A percentile compares a stretch with the other conserved stretches of the same genome.
Conservation (phyloP, 352 stramenopile genomes). For the Globisporangium uncinulatum region DNA sequence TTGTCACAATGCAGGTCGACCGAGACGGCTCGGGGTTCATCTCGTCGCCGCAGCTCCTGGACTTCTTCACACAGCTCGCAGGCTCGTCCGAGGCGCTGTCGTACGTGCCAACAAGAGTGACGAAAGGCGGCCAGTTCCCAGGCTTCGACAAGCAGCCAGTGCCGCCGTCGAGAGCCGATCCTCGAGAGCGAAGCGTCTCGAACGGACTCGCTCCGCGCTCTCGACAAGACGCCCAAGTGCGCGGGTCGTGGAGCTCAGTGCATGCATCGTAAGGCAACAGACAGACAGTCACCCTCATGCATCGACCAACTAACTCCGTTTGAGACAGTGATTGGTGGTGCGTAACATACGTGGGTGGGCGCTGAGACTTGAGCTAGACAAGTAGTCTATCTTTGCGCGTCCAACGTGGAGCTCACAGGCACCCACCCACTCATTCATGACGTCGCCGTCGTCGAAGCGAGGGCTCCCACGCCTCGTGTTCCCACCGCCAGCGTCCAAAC, state of each 20-base stretch:
- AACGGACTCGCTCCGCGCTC: slow-evolving; percentile 1
- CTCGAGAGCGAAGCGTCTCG: neutral
- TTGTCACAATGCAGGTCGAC: slow-evolving; percentile 44
- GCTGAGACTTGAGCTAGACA: too few species aligned
- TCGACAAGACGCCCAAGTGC: neutral
- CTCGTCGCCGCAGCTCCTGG: slow-evolving; percentile 47
- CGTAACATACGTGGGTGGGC: too few species aligned
- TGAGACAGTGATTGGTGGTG: too few species aligned
- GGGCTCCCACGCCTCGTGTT: slow-evolving; percentile 42
- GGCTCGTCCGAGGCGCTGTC: slow-evolving; percentile 1
- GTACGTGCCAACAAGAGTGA: neutral
- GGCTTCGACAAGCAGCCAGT: neutral
- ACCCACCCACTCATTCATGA: neutral
- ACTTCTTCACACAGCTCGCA: slow-evolving; percentile 51
- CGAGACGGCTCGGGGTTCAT: slow-evolving; percentile 49
- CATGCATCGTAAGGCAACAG: slow-evolving; percentile 8
- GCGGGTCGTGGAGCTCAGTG: slow-evolving; percentile 8
- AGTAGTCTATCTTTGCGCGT: neutral
- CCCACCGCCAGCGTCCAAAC: slow-evolving; percentile 31
- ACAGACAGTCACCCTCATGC: neutral
- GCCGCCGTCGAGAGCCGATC: neutral
- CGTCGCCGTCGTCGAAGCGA: slow-evolving; percentile 5
- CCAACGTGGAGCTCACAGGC: too few species aligned
- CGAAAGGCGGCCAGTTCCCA: slow-evolving; percentile 5
- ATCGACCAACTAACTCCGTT: neutral